A percentile compares a stretch with the other conserved stretches of the same genome.
Conservation (phyloP, 2,329 filamentous ascomycete species). For the Apiospora saccharicola region DNA sequence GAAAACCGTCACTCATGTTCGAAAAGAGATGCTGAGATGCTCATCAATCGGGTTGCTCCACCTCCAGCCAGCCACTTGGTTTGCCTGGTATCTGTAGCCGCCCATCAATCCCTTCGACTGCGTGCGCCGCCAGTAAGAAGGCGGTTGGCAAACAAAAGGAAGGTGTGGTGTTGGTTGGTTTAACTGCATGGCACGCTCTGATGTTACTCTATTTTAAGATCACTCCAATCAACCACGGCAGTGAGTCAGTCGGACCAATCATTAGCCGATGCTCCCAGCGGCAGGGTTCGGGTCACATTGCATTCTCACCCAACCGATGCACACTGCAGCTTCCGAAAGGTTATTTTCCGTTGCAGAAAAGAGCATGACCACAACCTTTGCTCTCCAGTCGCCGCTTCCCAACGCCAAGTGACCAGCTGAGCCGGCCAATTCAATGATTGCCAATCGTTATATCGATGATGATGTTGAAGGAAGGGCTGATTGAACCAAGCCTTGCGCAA, state of each 20-base stretch:
- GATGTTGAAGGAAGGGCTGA: neutral
- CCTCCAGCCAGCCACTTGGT: neutral
- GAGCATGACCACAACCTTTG: neutral
- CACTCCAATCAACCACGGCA: neutral
- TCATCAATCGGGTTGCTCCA: neutral
- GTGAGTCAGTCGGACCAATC: neutral
- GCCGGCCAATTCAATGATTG: neutral
- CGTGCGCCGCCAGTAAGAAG: conserved; percentile 9
- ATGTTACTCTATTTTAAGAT: conserved; percentile 13
- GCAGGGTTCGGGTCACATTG: conserved; percentile 2
- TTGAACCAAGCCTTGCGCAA: neutral
- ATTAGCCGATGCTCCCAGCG: neutral
- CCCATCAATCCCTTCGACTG: neutral
- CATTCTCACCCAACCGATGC: conserved; percentile 6
- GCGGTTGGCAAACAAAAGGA: neutral
- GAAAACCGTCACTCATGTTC: neutral
- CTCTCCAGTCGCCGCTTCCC: neutral
- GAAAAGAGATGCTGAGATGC: neutral
- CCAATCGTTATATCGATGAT: neutral
- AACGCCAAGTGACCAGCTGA: neutral
- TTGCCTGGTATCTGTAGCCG: neutral
- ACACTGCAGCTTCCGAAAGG: conserved; percentile 3
- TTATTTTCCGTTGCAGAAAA: conserved; percentile 14
- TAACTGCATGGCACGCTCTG: neutral
- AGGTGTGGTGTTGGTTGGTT: neutral